A percentile compares a stretch with the other conserved stretches of the same genome.
phyloP scores from a whole-genome alignment of 2,329 filamentous ascomycete genomes.

The Ceratocystis huliohia region DNA sequence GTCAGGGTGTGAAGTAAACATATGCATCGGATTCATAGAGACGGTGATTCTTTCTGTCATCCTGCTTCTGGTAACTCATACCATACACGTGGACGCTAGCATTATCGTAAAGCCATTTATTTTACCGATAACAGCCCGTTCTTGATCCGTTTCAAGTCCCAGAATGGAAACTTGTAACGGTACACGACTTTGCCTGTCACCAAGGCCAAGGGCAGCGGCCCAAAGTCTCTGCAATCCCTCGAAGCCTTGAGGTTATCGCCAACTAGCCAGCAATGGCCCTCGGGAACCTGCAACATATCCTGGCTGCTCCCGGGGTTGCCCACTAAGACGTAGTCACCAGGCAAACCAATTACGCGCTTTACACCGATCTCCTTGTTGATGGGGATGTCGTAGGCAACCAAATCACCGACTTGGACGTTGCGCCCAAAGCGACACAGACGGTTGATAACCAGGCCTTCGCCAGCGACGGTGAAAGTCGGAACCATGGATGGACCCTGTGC shows the following conservation, averaged over 20 bases:
- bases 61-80: background rate
- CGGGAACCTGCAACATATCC: slow-evolving; percentile 54
- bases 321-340: slow-evolving; percentile 60
- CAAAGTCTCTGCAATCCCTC: slow-evolving; percentile 74
- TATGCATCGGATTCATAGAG: too few species aligned
- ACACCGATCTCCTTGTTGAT: slow-evolving; percentile 46
- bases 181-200: slow-evolving; percentile 71
- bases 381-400: slow-evolving; percentile 69
- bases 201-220: slow-evolving; percentile 72
- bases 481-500: slow-evolving; percentile 76
- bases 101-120: background rate
- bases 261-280: slow-evolving; percentile 81
- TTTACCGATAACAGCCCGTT: slow-evolving; percentile 30
- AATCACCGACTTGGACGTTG: slow-evolving; percentile 58
- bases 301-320: slow-evolving; percentile 41
- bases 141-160: slow-evolving; percentile 34
- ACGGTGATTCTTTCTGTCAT: background rate
- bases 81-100: background rate
- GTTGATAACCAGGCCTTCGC: slow-evolving; percentile 57
- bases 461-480: slow-evolving; percentile 59
- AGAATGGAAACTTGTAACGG: slow-evolving; percentile 39
- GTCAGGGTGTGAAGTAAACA: too few species aligned
- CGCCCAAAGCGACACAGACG: slow-evolving; percentile 57
- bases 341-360: slow-evolving; percentile 69
- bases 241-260: slow-evolving; percentile 81